Conservation (phyloP, 495 filamentous ascomycete species). For the Tetracladium setigerum region DNA sequence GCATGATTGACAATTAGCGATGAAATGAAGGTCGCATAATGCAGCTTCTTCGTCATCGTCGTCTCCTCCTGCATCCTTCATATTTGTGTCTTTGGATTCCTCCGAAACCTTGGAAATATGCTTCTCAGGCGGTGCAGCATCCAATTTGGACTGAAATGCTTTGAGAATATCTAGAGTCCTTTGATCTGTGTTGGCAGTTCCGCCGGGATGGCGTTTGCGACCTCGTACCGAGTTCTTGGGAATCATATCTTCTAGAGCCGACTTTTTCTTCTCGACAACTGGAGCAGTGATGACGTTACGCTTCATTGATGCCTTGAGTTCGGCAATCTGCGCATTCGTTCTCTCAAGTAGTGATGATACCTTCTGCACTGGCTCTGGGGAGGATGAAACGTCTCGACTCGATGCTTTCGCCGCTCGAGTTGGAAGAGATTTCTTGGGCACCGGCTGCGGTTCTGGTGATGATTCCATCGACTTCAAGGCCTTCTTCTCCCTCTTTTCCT, state of each 20-base stretch:
- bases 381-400: conserved; percentile 20
- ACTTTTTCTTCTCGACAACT: conserved; percentile 55
- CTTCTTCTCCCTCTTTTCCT: conserved; percentile 26
- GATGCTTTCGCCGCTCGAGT: conserved; percentile 16
- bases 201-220: conserved; percentile 60
- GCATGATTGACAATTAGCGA: conserved; percentile 88
- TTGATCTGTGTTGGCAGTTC: conserved; percentile 44
- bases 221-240: conserved; percentile 73
- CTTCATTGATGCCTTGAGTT: conserved; percentile 87
- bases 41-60: conserved; percentile 60
- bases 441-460: conserved; percentile 19
- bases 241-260: conserved; percentile 71
- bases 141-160: conserved; percentile 72
- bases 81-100: conserved; percentile 26
- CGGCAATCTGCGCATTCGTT: conserved; percentile 87
- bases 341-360: conserved; percentile 55
- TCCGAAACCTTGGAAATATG: conserved; percentile 25
- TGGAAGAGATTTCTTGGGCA: conserved; percentile 15
- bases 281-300: conserved; percentile 56
- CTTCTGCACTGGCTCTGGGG: conserved; percentile 23
- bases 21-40: conserved; percentile 87
- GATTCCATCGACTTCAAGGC: conserved; percentile 20
- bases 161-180: conserved; percentile 59
- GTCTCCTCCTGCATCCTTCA: conserved; percentile 17
- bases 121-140: conserved; percentile 46